A percentile compares a stretch with the other conserved stretches of the same genome.
Conservation (phyloP, 129 eudicot genomes). For the Helianthus annuus region HanXRQr2.0-SUNRISE NC_035437.2:158054186-158054685, state of each 20-base stretch:
- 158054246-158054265: background rate
- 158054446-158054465: conserved; percentile 96
- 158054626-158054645: conserved; percentile 98
- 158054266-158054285: background rate
- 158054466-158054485: conserved; percentile 99
- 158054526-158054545: conserved; percentile 2
- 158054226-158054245: background rate
- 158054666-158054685: conserved; percentile 99
- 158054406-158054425: background rate
- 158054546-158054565: background rate
- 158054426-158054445: conserved; percentile 88
- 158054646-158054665: conserved; percentile 90
- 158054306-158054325: conserved; percentile 8
- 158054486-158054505: conserved; percentile 95
- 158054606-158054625: conserved; percentile 99
- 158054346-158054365: conserved; percentile 8
- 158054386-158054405: background rate
- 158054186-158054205: too few relatives aligned
- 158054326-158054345: conserved; percentile 7
- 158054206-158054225: too few relatives aligned
- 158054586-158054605: conserved; percentile 99
- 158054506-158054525: conserved; percentile 20
- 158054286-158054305: conserved; percentile 5
- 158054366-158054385: conserved; percentile 6
- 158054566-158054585: conserved; percentile 44